Percentiles rank a stretch among this genome's conserved stretches.
These are phyloP conservation scores for Pseudotulostoma volvatum DNA, from an alignment of 495 filamentous ascomycete species.

Conservation along the genomic window DNA sequence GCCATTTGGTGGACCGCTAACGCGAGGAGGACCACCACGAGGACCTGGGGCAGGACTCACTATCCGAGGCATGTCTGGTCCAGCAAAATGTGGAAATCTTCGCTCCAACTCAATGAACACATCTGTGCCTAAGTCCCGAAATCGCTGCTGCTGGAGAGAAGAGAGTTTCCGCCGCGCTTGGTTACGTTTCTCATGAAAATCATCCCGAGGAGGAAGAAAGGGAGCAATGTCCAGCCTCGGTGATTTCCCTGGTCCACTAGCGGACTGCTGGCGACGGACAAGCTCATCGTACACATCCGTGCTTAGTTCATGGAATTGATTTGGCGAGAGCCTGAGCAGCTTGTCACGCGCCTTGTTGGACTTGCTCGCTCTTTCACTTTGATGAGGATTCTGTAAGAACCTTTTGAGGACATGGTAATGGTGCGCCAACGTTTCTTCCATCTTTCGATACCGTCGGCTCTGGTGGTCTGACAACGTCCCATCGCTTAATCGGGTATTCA, in stretches of 20 bases:
- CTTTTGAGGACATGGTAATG: conserved; percentile 70
- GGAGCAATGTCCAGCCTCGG: conserved; percentile 42
- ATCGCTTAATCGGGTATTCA: conserved; percentile 57
- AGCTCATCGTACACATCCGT: conserved; percentile 97
- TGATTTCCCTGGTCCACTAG: conserved; percentile 35
- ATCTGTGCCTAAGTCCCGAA: conserved; percentile 84
- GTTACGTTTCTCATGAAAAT: conserved; percentile 93
- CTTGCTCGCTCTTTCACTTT: conserved; percentile 57
- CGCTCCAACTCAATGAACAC: conserved; percentile 90
- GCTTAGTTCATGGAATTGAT: conserved; percentile 92
- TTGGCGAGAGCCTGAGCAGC: conserved; percentile 67
- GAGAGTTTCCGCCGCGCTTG: conserved; percentile 88
- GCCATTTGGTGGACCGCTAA: conserved; percentile 38
- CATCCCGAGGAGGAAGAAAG: conserved; percentile 62
- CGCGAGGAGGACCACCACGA: conserved; percentile 34
- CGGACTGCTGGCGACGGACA: conserved; percentile 59
- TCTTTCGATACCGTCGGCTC: conserved; percentile 35
- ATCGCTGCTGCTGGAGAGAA: conserved; percentile 65
- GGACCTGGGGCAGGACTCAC: conserved; percentile 50
- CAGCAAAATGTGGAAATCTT: conserved; percentile 68
- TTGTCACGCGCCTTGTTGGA: conserved; percentile 88
- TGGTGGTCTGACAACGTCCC: conserved; percentile 50
- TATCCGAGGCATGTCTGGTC: conserved; percentile 44
- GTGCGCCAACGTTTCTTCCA: conserved; percentile 55
- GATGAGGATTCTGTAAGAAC: conserved; percentile 51